Percentiles rank a stretch among this genome's conserved stretches.
Conservation (phyloP, 2,329 filamentous ascomycete species). For the Colletotrichum theobromicola region DNA sequence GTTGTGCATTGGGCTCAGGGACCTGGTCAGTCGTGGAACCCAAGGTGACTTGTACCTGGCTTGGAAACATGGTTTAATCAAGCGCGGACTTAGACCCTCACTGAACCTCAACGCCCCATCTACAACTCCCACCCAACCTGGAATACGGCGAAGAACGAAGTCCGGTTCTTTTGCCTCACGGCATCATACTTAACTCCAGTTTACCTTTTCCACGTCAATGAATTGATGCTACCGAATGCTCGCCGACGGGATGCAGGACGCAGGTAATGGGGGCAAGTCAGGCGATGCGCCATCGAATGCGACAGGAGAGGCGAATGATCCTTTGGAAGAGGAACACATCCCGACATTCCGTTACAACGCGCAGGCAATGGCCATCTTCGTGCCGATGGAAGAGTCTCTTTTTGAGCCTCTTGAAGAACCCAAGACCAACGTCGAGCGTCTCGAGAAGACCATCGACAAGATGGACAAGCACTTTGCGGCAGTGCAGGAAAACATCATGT, state of each 20-base stretch:
- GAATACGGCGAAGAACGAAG: neutral
- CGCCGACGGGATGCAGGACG: neutral
- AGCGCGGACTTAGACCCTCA: neutral
- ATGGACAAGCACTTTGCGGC: conserved; percentile 33
- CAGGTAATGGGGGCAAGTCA: neutral
- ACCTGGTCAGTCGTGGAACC: neutral
- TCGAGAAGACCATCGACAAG: conserved; percentile 31
- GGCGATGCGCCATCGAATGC: neutral
- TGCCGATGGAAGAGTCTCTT: conserved; percentile 35
- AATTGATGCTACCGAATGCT: neutral
- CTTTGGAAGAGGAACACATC: conserved; percentile 21
- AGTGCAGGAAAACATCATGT: conserved; percentile 35
- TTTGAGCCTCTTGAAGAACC: conserved; percentile 29
- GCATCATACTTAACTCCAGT: neutral
- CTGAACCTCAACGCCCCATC: neutral
- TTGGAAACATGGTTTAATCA: neutral
- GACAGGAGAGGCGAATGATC: neutral
- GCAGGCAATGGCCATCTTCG: conserved; percentile 31
- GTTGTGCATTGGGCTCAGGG: neutral
- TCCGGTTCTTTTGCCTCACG: neutral
- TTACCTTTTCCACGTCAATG: neutral
- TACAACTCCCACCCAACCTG: neutral
- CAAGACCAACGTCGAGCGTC: conserved; percentile 30
- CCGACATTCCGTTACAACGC: conserved; percentile 26
- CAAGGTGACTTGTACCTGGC: neutral